Evolutionary conservation across 768 basidiomycete genomes (phyloP).

Genomic region (Leucocoprinus leucothites): DNA sequence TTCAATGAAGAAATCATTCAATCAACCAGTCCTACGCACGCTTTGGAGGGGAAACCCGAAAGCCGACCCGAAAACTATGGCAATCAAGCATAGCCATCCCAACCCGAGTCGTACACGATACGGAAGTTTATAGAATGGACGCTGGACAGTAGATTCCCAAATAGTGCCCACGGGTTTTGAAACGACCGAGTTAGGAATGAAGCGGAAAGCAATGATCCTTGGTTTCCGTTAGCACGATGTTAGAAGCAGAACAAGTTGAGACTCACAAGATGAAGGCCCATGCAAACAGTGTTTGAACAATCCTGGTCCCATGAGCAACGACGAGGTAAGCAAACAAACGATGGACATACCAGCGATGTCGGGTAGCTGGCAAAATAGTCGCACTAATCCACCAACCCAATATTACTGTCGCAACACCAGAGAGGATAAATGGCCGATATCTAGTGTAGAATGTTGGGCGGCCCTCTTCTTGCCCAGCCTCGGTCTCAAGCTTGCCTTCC

Average conservation of each 20-base stretch:
- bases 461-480: slow-evolving; percentile 17
- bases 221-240: neutral
- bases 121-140: slow-evolving; percentile 62
- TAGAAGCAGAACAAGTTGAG: neutral
- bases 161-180: slow-evolving; percentile 67
- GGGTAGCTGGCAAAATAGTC: slow-evolving; percentile 62
- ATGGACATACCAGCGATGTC: slow-evolving; percentile 64
- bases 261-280: slow-evolving; percentile 79
- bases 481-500: slow-evolving; percentile 17
- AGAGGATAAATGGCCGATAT: slow-evolving; percentile 45
- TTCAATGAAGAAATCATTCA: neutral
- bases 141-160: slow-evolving; percentile 64
- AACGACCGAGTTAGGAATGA: slow-evolving; percentile 69
- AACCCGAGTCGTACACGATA: slow-evolving; percentile 51
- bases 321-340: slow-evolving; percentile 6
- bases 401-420: slow-evolving; percentile 54
- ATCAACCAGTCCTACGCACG: slow-evolving; percentile 37
- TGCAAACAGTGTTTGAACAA: slow-evolving; percentile 77
- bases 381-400: slow-evolving; percentile 87
- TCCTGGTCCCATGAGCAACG: slow-evolving; percentile 38
- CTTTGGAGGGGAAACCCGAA: slow-evolving; percentile 70
- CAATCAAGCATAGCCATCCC: slow-evolving; percentile 78
- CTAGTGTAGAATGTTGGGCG: slow-evolving; percentile 20
- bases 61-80: slow-evolving; percentile 79
- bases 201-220: slow-evolving; percentile 82